phyloP scores from a whole-genome alignment of 2,329 filamentous ascomycete genomes.

The Hypoxylon sp. region DNA sequence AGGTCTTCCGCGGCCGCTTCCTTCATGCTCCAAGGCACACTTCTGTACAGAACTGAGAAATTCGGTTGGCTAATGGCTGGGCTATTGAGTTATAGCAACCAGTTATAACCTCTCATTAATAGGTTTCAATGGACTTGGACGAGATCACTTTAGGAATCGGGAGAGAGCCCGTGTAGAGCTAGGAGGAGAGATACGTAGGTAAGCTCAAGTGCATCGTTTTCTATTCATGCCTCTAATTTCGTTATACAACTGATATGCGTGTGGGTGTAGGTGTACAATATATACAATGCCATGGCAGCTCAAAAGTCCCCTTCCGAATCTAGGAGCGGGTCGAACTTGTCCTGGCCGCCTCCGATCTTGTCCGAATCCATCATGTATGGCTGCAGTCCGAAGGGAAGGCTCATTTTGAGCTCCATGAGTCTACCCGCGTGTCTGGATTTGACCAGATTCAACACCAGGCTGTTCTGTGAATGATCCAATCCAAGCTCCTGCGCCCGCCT shows the following conservation, averaged over 20 bases:
- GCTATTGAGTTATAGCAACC: too few relatives aligned
- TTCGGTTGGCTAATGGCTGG: too few relatives aligned
- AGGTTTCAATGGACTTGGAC: too few relatives aligned
- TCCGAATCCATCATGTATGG: conserved; percentile 49
- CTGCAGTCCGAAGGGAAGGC: conserved; percentile 41
- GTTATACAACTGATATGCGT: conserved; percentile 23
- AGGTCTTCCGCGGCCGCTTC: too few relatives aligned
- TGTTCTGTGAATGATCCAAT: conserved; percentile 78
- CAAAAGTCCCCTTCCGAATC: conserved; percentile 25
- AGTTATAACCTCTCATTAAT: too few relatives aligned
- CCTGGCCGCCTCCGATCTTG: conserved; percentile 40
- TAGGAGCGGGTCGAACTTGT: conserved; percentile 19
- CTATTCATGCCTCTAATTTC: conserved; percentile 21
- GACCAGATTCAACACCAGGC: conserved; percentile 78
- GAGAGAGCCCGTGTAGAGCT: too few relatives aligned
- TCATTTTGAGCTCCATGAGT: conserved; percentile 48
- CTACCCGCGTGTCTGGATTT: conserved; percentile 71
- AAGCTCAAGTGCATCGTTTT: neutral
- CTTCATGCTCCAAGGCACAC: too few relatives aligned
- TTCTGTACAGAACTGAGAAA: too few relatives aligned
- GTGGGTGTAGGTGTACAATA: conserved; percentile 33
- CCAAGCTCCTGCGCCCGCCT: conserved; percentile 78
- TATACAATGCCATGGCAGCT: conserved; percentile 13
- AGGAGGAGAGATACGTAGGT: too few relatives aligned
- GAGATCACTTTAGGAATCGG: too few relatives aligned